These are phyloP conservation scores for Fusarium sulawesiense DNA, from an alignment of 2,329 filamentous ascomycete species.

Conservation along the genomic window DNA sequence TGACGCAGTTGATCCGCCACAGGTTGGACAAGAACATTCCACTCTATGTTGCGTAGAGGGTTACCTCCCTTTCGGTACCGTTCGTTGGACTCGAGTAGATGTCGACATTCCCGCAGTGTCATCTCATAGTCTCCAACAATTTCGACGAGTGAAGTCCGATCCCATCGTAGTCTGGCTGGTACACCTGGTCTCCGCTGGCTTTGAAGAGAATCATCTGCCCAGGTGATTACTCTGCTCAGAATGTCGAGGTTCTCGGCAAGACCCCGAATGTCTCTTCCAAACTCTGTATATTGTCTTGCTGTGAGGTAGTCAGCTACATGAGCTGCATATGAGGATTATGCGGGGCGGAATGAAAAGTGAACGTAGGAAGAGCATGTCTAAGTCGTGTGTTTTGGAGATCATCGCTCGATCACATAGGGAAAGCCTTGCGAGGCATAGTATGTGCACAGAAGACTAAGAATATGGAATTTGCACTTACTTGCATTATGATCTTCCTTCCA, in stretches of 20 bases:
- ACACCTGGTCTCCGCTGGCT: constrained; percentile 40
- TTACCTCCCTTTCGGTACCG: constrained; percentile 45
- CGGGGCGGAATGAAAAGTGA: neutral
- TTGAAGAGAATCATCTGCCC: constrained; percentile 46
- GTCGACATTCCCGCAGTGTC: constrained; percentile 49
- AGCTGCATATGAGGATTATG: neutral
- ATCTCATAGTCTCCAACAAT: constrained; percentile 50
- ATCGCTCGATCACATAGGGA: neutral
- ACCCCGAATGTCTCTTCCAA: constrained; percentile 48
- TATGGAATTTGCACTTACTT: constrained; percentile 44
- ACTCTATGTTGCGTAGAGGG: constrained; percentile 50
- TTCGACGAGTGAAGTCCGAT: constrained; percentile 38
- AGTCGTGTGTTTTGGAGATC: constrained; percentile 2
- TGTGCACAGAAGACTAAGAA: neutral
- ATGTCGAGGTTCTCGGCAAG: constrained; percentile 49
- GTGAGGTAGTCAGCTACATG: constrained; percentile 8
- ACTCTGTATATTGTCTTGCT: constrained; percentile 51
- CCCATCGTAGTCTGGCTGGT: constrained; percentile 40
- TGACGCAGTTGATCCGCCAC: constrained; percentile 48
- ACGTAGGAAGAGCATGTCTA: neutral
- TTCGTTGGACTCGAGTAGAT: constrained; percentile 47
- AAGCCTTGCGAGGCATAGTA: constrained; percentile 35
- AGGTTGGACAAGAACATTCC: constrained; percentile 52
- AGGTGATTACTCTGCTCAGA: constrained; percentile 46
- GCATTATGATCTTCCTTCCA: constrained; percentile 51